Conservation (phyloP, 2,329 filamentous ascomycete genomes). For the Microdochium bolleyi region DNA sequence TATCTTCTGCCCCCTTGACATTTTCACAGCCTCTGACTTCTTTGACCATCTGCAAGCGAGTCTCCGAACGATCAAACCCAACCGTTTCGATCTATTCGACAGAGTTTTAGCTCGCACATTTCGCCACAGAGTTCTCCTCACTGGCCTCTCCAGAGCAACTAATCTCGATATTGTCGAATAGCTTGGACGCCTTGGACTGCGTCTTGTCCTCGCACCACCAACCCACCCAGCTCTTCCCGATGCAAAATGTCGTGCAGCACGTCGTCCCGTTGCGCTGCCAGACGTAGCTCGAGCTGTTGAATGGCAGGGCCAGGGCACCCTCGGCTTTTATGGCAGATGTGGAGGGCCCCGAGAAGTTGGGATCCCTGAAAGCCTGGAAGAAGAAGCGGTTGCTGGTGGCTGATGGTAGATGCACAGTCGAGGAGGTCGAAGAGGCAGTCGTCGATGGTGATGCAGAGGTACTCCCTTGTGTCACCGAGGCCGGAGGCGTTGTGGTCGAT, state of each 20-base stretch:
- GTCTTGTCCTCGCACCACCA: conserved; percentile 1
- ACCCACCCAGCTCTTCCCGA: neutral
- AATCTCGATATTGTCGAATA: neutral
- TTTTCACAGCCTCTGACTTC: too few species aligned
- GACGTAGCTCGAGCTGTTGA: neutral
- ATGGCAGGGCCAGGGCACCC: neutral
- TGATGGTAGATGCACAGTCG: neutral
- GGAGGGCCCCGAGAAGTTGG: neutral
- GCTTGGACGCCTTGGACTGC: neutral
- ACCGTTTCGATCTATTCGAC: too few species aligned
- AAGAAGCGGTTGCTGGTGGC: neutral
- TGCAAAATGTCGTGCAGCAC: conserved; percentile 1
- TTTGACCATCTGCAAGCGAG: too few species aligned
- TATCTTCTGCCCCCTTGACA: too few species aligned
- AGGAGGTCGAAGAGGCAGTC: neutral
- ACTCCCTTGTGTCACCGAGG: too few species aligned
- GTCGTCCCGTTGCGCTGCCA: neutral
- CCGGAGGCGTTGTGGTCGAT: neutral
- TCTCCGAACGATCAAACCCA: too few species aligned
- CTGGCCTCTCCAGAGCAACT: neutral
- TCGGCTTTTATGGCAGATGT: neutral
- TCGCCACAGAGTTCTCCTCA: neutral
- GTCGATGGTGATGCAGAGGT: too few species aligned
- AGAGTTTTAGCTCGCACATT: neutral
- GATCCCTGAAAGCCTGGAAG: neutral